Evolutionary conservation across 345 rosid species (phyloP), one percentile per base, ranked within the genome.

Genomic region (Viola odorata): DNA sequence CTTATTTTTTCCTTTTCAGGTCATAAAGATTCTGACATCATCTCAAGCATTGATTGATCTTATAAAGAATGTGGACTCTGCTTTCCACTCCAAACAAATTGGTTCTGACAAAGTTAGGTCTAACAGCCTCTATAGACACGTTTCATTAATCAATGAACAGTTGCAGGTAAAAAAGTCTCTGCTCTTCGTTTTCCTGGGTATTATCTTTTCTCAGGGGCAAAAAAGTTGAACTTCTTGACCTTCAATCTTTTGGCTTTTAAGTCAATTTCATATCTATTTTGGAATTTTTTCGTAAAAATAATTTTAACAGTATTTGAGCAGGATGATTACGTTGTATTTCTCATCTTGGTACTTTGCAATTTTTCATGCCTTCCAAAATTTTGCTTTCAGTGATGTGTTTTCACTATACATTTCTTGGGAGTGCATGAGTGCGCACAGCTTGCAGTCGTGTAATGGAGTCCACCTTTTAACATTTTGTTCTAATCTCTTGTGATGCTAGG

Each of bases 71-170:
- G 80, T 87, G 12, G 78, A 87, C 65, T 58, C 73, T 48, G 81
- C 77, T 63, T 84, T 80, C 62, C 98, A 89, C 81, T 72, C 80
- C 51, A 79, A 80, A 63, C 83, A 80, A 73, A 55, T 76, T 65
- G 83, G 77, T 41, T 77, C 80, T 49, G 74, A 84, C 73, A 89
- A 75, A 60, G 71, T 83, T 57, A 61, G 60, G 66, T 69, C 67
- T 39, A 80, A 69, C 65, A 76, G 70, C 66, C 69, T 84, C 53
- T 77, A 74, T 65, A 71, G 74, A 76, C 83, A 68, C 76, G 77
- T 77, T 78, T 87, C 96, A 60, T 72, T 78, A 51, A 87, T 92
- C 63, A 73, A 77, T 48, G 96, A 89, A 71, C 91, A 89, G 67
- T 69, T 92, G 69, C 84, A 82, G 95, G 98, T 89, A 75, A 4